Percentiles rank a stretch among this genome's conserved stretches.
Evolutionary conservation across 257 asterid genomes (phyloP).

Genomic region (Coffea eugenioides): DNA sequence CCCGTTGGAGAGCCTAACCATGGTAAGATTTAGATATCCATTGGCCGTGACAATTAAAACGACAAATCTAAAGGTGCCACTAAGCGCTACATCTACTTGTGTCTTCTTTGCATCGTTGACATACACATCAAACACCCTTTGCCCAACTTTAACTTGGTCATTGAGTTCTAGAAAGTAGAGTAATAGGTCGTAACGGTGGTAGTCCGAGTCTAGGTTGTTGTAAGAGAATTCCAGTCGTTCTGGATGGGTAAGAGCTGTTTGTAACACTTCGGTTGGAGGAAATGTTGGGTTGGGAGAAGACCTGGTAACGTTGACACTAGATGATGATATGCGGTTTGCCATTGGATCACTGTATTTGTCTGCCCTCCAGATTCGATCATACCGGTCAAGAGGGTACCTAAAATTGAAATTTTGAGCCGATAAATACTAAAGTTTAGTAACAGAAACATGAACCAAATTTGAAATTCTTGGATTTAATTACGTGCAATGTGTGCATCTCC

Average conservation of each 20-base stretch:
- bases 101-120: slow-evolving; percentile 34
- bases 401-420: slow-evolving; percentile 16
- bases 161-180: slow-evolving; percentile 55
- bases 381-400: slow-evolving; percentile 50
- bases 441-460: not conserved
- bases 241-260: slow-evolving; percentile 51
- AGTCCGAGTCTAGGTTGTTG: slow-evolving; percentile 33
- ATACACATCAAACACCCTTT: slow-evolving; percentile 52
- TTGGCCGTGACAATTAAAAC: slow-evolving; percentile 42
- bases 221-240: slow-evolving; percentile 41
- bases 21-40: slow-evolving; percentile 44
- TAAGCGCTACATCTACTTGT: slow-evolving; percentile 37
- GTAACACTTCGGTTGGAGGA: slow-evolving; percentile 49
- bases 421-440: not conserved
- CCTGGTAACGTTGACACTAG: slow-evolving; percentile 20
- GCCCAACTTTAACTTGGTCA: slow-evolving; percentile 38
- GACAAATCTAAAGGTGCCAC: slow-evolving; percentile 28
- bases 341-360: slow-evolving; percentile 29
- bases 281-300: slow-evolving; percentile 16
- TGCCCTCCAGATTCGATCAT: slow-evolving; percentile 53
- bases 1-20: slow-evolving; percentile 35
- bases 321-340: slow-evolving; percentile 21
- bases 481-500: not conserved
- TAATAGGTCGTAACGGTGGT: slow-evolving; percentile 33
- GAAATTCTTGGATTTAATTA: not conserved